A percentile compares a stretch with the other conserved stretches of the same genome.
Conservation (phyloP, 495 filamentous ascomycete genomes). For the Lineolata rhizophorae region DNA sequence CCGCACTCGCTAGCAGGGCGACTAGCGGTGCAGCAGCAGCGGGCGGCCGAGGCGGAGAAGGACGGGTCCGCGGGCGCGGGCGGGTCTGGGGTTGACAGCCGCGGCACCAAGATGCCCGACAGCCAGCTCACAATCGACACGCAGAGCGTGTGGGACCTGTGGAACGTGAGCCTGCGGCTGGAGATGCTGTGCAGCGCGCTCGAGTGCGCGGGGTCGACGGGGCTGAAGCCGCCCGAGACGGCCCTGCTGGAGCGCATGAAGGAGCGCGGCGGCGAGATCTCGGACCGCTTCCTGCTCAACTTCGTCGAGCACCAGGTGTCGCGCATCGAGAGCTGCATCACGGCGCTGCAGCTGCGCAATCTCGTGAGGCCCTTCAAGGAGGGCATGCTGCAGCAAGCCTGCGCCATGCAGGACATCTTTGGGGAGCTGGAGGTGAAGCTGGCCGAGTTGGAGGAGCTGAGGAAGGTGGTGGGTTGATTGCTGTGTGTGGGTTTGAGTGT, state of each 20-base stretch:
- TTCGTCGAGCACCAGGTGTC: conserved; percentile 88
- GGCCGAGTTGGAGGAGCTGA: conserved; percentile 14
- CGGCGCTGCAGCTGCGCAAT: conserved; percentile 20
- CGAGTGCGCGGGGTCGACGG: conserved; percentile 34
- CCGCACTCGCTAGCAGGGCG: conserved; percentile 73
- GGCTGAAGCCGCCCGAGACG: conserved; percentile 51
- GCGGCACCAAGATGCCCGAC: conserved; percentile 13
- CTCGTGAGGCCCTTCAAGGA: conserved; percentile 18
- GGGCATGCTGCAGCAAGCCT: conserved; percentile 16
- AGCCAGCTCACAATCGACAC: conserved; percentile 38
- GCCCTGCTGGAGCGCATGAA: conserved; percentile 67
- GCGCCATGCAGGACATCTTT: conserved; percentile 20
- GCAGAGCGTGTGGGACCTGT: conserved; percentile 68
- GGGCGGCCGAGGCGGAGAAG: conserved; percentile 22
- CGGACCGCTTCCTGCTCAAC: conserved; percentile 63
- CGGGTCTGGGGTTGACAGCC: too few species aligned
- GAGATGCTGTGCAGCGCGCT: conserved; percentile 82
- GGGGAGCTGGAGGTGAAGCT: conserved; percentile 13
- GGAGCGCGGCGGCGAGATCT: conserved; percentile 61
- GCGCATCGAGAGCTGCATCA: conserved; percentile 48
- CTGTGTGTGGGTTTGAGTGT: too few species aligned
- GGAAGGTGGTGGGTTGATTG: too few species aligned
- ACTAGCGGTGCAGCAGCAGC: conserved; percentile 37
- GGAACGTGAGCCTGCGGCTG: conserved; percentile 70
- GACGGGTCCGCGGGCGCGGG: conserved; percentile 12